Evolutionary conservation across 2,329 filamentous ascomycete genomes (phyloP), one percentile per base, ranked within the genome.

Genomic region (Colletotrichum aenigma): DNA sequence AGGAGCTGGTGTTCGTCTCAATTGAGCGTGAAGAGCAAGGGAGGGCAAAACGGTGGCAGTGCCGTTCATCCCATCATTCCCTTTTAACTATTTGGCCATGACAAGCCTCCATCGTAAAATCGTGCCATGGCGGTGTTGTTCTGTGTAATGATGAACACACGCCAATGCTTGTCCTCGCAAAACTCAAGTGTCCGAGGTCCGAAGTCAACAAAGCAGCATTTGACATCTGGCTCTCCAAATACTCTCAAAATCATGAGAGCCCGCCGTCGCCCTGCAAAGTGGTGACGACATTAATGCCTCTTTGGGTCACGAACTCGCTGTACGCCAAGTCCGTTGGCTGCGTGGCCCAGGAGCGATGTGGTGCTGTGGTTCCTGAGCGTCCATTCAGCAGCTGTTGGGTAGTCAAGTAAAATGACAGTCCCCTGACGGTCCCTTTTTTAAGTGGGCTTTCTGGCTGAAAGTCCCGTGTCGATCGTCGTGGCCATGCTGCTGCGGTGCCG

Each of bases 241-340:
- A 28, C n/a, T 32, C 52, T 15, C n/a, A n/a, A 6, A 8, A 24
- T 13, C 43, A 52, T 52, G n/a, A 52, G 43, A 48, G 9, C 13
- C 28, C 9, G 10, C 61, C 34, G 56, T 30, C 24, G 32, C 28
- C 15, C 18, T 65, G 28, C 26, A 26, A 48, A 76, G 36, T 77
- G 64, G 65, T 76, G 74, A 77, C 76, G 76, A 66, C 74, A 76
- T 55, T 58, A 43, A 69, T 77, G 32, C 74, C 67, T 62, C 62
- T 75, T 66, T 68, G 16, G 73, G 73, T 24, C 52, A 73, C 48
- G 48, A 65, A 68, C n/a, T 75, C 64, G 70, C 52, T 75, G 24
- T 48, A 21, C 64, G 70, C 73, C 70, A 68, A 75, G 73, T 75
- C 64, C 34, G 60, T 48, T 52, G 64, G 26, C 66, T 56, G 60